These are phyloP conservation scores for Berkeleyomyces rouxiae DNA, from an alignment of 2,329 filamentous ascomycete genomes.

Conservation along the genomic window DNA sequence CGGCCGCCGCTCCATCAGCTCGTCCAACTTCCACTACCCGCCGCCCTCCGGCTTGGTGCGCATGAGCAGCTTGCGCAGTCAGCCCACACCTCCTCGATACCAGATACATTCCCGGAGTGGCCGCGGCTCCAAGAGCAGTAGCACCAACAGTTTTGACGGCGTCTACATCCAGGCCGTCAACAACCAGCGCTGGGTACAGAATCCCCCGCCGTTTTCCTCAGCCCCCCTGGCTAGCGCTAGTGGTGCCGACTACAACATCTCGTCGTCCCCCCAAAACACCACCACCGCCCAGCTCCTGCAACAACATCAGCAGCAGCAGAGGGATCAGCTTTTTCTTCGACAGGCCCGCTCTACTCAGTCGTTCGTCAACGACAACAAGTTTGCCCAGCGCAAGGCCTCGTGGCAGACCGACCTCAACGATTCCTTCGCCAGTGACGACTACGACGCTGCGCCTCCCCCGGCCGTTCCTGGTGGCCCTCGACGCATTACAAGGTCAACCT, in stretches of 20 bases:
- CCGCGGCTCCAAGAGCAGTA: conserved; percentile 60
- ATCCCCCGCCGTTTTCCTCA: neutral
- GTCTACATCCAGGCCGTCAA: conserved; percentile 40
- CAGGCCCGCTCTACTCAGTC: conserved; percentile 5
- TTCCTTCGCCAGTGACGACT: conserved; percentile 36
- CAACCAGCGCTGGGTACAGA: conserved; percentile 38
- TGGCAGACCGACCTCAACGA: conserved; percentile 35
- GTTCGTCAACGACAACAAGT: neutral
- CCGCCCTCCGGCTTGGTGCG: conserved; percentile 29
- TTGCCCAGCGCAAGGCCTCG: conserved; percentile 19
- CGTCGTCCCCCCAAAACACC: conserved; percentile 1
- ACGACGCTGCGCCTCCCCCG: conserved; percentile 74
- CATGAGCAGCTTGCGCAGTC: conserved; percentile 45
- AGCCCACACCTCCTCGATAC: conserved; percentile 24
- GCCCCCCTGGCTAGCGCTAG: neutral
- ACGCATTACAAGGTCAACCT: conserved; percentile 19
- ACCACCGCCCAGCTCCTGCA: conserved; percentile 5
- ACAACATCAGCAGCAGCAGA: conserved; percentile 9
- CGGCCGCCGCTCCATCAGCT: conserved; percentile 63
- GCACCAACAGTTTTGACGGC: conserved; percentile 48
- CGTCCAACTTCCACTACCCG: conserved; percentile 45
- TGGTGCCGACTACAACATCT: conserved; percentile 2
- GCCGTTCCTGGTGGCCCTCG: conserved; percentile 69
- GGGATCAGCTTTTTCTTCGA: conserved; percentile 1
- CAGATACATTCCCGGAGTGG: conserved; percentile 37